Base-by-base conservation (phyloP, 495 filamentous ascomycete genomes). In the Penicillium tannophilum region DNA sequence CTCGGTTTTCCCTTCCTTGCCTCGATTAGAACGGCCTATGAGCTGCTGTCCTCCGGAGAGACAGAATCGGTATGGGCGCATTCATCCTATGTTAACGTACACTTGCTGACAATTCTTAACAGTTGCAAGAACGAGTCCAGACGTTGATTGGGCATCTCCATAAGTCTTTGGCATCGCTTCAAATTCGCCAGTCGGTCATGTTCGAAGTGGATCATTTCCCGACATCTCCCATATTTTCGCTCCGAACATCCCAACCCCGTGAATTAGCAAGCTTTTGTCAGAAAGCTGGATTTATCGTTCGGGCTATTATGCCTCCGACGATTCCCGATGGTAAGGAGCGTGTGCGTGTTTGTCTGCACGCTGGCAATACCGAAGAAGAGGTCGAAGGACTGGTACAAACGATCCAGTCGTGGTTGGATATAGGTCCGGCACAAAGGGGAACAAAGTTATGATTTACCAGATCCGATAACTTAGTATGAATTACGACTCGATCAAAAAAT, bases 261-360 rank as follows among this genome's bases (percentile, higher is more conserved):
- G 63, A 65, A 45, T 66, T 72, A 33, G 75, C 65, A 11, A 68
- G 52, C 48, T 59, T 52, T 35, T 79, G 76, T 47, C 76, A 76
- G 57, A 36, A 59, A 26, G 42, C 63, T 4, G 76, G 76, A 6
- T 74, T 66, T 30, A 49, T 68, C n/a, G 72, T 76, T 6, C 73
- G 74, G 23, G 72, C 80, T 7, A 81, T 84, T 57, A 79, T 79
- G 72, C 66, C 76, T 43, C 80, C 82, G 0, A 76, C 77, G 0
- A 73, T 84, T 3, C 79, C 81, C 0, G 72, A 71, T 16, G 79
- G 79, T 6, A 70, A 71, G 59, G 75, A 78, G 43, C 73, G 81
- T 1, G 75, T 84, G n/a, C 65, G 81, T 6, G 71, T 84, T 2
- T 79, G 79, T 57, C 62, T 82, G 55, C 81, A 84, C 66, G 73